Percentiles rank a stretch among this genome's conserved stretches.
Evolutionary conservation across 768 basidiomycete genomes (phyloP).

Genomic region (Harrya chromipes): DNA sequence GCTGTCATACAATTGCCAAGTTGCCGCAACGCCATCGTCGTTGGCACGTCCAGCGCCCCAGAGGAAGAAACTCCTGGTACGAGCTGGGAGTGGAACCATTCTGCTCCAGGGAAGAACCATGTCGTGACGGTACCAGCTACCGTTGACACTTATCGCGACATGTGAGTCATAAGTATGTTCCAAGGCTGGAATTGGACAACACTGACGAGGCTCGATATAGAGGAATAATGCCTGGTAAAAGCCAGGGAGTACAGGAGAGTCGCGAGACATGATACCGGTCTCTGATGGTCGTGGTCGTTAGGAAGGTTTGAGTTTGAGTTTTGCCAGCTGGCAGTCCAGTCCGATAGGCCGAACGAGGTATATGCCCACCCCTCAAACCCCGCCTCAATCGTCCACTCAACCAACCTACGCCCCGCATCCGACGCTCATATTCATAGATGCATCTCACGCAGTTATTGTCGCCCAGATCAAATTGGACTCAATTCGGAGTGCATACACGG

Average conservation of each 20-base stretch:
- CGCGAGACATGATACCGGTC: slow-evolving; percentile 12
- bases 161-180: slow-evolving; percentile 13
- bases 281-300: too few species aligned
- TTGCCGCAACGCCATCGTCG: slow-evolving; percentile 66
- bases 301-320: too few species aligned
- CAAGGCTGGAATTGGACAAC: slow-evolving; percentile 8
- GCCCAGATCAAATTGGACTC: too few species aligned
- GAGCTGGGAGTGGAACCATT: slow-evolving; percentile 66
- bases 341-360: too few species aligned
- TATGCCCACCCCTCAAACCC: too few species aligned
- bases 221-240: slow-evolving; percentile 62
- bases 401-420: too few species aligned
- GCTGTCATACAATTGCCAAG: slow-evolving; percentile 55
- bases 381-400: too few species aligned
- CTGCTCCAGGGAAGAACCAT: slow-evolving; percentile 57
- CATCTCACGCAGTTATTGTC: too few species aligned
- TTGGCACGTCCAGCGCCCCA: slow-evolving; percentile 43
- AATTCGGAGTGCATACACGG: too few species aligned
- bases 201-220: slow-evolving; percentile 60
- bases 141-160: slow-evolving; percentile 41
- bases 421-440: too few species aligned
- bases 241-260: slow-evolving; percentile 58
- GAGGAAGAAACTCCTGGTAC: slow-evolving; percentile 39
- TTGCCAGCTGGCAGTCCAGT: too few species aligned
- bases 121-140: slow-evolving; percentile 47